Evolutionary conservation across 352 stramenopile species (phyloP).

Genomic region (Phytopythium oedochilum): DNA sequence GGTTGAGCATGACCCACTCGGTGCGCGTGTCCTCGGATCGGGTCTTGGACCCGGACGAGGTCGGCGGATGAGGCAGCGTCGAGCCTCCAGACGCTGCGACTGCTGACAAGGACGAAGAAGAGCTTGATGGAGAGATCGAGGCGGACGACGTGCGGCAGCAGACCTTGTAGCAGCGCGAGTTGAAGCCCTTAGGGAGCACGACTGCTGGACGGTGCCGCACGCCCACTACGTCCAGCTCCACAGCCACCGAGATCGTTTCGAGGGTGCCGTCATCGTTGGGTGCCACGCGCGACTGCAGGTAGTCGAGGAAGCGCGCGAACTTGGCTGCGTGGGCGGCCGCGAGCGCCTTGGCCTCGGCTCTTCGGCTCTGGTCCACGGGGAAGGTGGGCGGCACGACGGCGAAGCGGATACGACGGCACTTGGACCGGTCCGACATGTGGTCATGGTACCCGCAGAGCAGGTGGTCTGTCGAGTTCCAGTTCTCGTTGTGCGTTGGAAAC

Average conservation of each 20-base stretch:
- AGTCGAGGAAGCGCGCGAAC: conserved; percentile 64
- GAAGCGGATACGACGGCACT: conserved; percentile 70
- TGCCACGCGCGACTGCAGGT: conserved; percentile 50
- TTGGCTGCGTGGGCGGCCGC: conserved; percentile 32
- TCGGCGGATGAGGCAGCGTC: neutral
- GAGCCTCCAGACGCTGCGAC: conserved; percentile 3
- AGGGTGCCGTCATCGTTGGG: conserved; percentile 39
- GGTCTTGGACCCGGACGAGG: neutral
- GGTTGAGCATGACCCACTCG: conserved; percentile 68
- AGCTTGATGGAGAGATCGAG: neutral
- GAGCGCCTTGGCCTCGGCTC: conserved; percentile 3
- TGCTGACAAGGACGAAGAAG: neutral
- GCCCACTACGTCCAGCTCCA: conserved; percentile 22
- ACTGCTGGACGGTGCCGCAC: conserved; percentile 6
- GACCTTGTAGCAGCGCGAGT: conserved; percentile 38
- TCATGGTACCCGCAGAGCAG: conserved; percentile 74
- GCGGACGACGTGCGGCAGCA: conserved; percentile 17
- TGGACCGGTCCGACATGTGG: conserved; percentile 66
- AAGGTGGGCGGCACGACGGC: conserved; percentile 41
- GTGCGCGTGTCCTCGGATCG: conserved; percentile 41
- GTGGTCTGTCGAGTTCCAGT: conserved; percentile 77
- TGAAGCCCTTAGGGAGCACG: conserved; percentile 5
- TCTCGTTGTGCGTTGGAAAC: conserved; percentile 65
- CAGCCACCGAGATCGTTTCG: conserved; percentile 44
- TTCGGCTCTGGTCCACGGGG: conserved; percentile 1